phyloP scores from a whole-genome alignment of 768 basidiomycete species.

The Boletales sp. region DNA sequence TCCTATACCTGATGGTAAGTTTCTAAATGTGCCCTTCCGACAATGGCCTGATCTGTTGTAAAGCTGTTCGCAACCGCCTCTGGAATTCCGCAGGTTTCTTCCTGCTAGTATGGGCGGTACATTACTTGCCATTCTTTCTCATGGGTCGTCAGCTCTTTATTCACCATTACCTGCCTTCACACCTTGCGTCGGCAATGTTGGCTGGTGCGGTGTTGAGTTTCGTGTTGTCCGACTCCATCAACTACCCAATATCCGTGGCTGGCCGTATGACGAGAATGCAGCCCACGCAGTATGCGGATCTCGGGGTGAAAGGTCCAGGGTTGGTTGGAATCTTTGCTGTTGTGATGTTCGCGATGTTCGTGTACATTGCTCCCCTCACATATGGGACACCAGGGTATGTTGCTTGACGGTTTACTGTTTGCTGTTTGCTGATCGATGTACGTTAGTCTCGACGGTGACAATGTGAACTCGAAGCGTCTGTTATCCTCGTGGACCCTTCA shows the following conservation, averaged over 20 bases:
- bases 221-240: constrained; percentile 83
- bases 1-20: constrained; percentile 85
- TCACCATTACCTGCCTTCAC: constrained; percentile 97
- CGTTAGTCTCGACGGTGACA: constrained; percentile 73
- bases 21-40: background rate
- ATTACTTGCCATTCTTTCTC: constrained; percentile 96
- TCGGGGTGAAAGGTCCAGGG: constrained; percentile 73
- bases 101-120: constrained; percentile 89
- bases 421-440: constrained; percentile 14
- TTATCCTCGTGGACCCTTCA: constrained; percentile 93
- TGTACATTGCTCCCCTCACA: constrained; percentile 84
- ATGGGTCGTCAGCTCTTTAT: constrained; percentile 97
- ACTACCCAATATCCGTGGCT: constrained; percentile 82
- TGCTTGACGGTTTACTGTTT: background rate
- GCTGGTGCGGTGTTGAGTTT: constrained; percentile 92
- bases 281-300: constrained; percentile 57
- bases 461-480: constrained; percentile 80
- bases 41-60: background rate
- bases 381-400: constrained; percentile 96
- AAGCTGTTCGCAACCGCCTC: constrained; percentile 89
- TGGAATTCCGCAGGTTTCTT: constrained; percentile 98
- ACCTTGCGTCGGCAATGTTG: constrained; percentile 86
- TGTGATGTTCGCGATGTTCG: constrained; percentile 59
- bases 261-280: constrained; percentile 63
- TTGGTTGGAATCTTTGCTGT: constrained; percentile 55